Percentiles rank a stretch among this genome's conserved stretches.
Conservation (phyloP, 2,329 filamentous ascomycete genomes). For the Trichoderma guizhouense region DNA sequence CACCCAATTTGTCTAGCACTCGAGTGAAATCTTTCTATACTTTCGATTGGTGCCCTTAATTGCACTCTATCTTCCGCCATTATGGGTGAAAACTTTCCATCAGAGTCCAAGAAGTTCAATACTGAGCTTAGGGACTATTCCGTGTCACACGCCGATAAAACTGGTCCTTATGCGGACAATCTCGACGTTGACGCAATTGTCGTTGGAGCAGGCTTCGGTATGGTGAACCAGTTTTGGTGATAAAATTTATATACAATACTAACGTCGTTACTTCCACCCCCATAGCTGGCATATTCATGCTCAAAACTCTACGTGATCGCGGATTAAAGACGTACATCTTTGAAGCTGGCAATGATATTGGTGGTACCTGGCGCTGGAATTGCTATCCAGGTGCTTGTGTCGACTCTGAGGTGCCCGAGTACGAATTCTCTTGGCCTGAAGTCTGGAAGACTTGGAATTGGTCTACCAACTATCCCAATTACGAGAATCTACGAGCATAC, state of each 20-base stretch:
- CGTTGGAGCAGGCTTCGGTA: slow-evolving; percentile 45
- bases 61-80: neutral
- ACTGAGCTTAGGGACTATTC: slow-evolving; percentile 41
- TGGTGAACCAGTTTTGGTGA: slow-evolving; percentile 1
- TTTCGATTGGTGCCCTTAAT: neutral
- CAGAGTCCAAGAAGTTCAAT: slow-evolving; percentile 37
- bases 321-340: slow-evolving; percentile 48
- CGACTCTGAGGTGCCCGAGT: slow-evolving; percentile 52
- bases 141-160: slow-evolving; percentile 26
- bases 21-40: neutral
- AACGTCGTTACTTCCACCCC: neutral
- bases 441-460: slow-evolving; percentile 56
- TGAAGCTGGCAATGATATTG: slow-evolving; percentile 50
- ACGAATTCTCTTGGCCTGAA: slow-evolving; percentile 52
- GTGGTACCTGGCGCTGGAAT: slow-evolving; percentile 57
- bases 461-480: slow-evolving; percentile 49
- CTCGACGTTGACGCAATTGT: slow-evolving; percentile 44
- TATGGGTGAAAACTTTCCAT: slow-evolving; percentile 3
- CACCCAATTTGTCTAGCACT: no score
- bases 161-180: slow-evolving; percentile 41
- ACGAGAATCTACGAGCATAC: slow-evolving; percentile 52
- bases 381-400: slow-evolving; percentile 53
- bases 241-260: neutral
- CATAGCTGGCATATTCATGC: slow-evolving; percentile 46
- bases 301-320: slow-evolving; percentile 49